Evolutionary conservation across 2,329 filamentous ascomycete genomes (phyloP).

Genomic region (Apiospora pterosperma): DNA sequence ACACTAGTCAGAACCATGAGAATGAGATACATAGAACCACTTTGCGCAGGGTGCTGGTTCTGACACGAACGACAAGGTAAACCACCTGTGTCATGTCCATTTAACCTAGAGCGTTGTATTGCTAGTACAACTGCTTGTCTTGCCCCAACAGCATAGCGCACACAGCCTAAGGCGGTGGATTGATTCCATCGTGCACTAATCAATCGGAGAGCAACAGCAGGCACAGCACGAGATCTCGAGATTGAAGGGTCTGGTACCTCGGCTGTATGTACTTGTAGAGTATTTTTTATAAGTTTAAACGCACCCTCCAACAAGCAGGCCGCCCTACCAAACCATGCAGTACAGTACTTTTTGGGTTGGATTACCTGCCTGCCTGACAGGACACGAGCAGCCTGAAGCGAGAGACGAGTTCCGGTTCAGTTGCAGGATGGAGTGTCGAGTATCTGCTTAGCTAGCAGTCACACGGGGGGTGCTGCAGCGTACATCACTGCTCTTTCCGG

Average conservation of each 20-base stretch:
- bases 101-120: too few species aligned
- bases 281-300: too few species aligned
- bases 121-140: too few species aligned
- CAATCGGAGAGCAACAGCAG: neutral
- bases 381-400: neutral
- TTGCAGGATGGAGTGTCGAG: neutral
- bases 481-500: constrained; percentile 1
- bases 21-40: neutral
- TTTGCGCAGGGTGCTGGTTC: constrained; percentile 1
- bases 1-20: neutral
- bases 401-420: neutral
- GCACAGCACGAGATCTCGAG: neutral
- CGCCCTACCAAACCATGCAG: neutral
- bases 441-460: neutral
- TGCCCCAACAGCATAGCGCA: too few species aligned
- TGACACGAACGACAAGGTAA: neutral
- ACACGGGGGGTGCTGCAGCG: constrained; percentile 1
- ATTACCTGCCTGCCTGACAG: neutral
- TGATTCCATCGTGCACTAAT: neutral
- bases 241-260: constrained; percentile 1
- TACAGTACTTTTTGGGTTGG: neutral
- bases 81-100: neutral
- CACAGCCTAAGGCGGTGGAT: neutral
- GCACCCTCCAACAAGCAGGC: neutral
- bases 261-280: neutral